Evolutionary conservation across 768 basidiomycete species (phyloP).

Genomic region (Leccinum ochraceum): DNA sequence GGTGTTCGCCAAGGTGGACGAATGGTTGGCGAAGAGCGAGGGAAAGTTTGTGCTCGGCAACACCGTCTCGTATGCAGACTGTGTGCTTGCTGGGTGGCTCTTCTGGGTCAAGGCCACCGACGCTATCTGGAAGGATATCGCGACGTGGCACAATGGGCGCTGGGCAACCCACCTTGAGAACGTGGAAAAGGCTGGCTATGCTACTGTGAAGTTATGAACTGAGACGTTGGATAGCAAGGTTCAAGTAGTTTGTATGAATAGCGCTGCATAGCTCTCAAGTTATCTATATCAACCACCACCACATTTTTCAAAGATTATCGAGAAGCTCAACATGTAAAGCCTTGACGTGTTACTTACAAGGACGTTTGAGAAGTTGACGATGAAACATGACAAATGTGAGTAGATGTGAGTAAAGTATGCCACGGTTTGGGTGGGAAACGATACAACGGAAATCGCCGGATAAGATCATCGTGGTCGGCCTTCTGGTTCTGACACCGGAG

Average conservation of each 20-base stretch:
- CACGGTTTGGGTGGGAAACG: too few relatives aligned
- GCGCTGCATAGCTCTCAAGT: too few relatives aligned
- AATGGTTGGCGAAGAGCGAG: constrained; percentile 31
- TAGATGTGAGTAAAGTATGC: too few relatives aligned
- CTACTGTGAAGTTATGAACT: constrained; percentile 12
- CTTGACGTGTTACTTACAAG: too few relatives aligned
- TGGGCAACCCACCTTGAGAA: constrained; percentile 38
- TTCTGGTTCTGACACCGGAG: not conserved
- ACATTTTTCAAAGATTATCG: not conserved
- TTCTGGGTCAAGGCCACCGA: constrained; percentile 35
- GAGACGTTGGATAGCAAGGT: not conserved
- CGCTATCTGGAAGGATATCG: constrained; percentile 36
- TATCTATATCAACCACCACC: too few relatives aligned
- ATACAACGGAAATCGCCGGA: too few relatives aligned
- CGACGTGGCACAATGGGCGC: constrained; percentile 39
- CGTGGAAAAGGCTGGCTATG: constrained; percentile 34
- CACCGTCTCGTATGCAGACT: constrained; percentile 37
- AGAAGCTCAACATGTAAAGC: not conserved
- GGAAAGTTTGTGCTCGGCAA: constrained; percentile 39
- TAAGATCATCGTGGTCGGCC: not conserved
- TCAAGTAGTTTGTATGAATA: too few relatives aligned
- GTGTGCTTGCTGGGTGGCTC: constrained; percentile 35
- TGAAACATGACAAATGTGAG: too few relatives aligned
- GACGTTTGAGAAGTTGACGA: too few relatives aligned
- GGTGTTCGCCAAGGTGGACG: constrained; percentile 27